Conservation (phyloP, 192 early-diverging fungal species). For the Diversispora eburnea region DNA sequence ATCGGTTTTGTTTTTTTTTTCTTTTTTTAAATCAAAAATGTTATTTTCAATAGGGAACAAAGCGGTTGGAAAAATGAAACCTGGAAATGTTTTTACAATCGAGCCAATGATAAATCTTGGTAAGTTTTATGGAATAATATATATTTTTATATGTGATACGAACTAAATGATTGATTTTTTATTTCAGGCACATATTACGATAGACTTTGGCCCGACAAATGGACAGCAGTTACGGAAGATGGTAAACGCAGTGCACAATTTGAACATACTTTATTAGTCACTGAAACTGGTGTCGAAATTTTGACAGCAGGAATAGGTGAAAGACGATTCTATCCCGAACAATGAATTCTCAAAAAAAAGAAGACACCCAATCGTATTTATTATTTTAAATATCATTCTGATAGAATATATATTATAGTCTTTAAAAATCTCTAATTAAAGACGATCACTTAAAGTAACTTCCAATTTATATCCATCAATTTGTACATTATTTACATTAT, state of each 20-base stretch:
- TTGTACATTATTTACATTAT: not conserved
- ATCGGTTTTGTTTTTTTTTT: not conserved
- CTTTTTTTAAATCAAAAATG: not conserved
- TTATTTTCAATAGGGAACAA: slow-evolving; percentile 64
- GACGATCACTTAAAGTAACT: no score
- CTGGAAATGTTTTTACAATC: slow-evolving; percentile 95
- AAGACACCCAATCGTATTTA: no score
- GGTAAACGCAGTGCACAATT: slow-evolving; percentile 97
- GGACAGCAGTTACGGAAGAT: slow-evolving; percentile 88
- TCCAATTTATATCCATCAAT: no score
- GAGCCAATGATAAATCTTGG: slow-evolving; percentile 99
- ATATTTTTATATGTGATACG: not conserved
- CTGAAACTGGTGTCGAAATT: slow-evolving; percentile 87
- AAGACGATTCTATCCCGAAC: slow-evolving; percentile 9
- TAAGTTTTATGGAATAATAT: not conserved
- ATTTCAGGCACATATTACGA: slow-evolving; percentile 48
- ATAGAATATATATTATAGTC: no score
- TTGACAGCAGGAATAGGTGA: slow-evolving; percentile 46
- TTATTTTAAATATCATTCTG: no score
- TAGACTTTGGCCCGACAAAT: slow-evolving; percentile 72
- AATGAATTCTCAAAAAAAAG: no score
- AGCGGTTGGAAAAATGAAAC: slow-evolving; percentile 92
- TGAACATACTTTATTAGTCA: slow-evolving; percentile 92
- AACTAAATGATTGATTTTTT: not conserved
- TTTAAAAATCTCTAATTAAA: no score